Evolutionary conservation across 2,329 filamentous ascomycete genomes (phyloP).

Genomic region (Fusarium algeriense): DNA sequence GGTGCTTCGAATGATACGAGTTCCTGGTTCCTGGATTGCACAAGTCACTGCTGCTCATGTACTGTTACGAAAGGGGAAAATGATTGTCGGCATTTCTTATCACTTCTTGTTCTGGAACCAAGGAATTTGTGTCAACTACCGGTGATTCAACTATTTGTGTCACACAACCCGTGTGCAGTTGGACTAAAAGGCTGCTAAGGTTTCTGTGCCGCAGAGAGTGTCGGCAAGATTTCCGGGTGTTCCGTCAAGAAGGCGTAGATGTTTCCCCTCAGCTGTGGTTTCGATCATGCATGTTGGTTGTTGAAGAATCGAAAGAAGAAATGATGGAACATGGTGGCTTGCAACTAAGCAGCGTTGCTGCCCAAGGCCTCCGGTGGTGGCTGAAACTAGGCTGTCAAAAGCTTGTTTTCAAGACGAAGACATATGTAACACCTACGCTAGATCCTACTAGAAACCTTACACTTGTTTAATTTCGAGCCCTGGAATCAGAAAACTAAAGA

Average conservation of each 20-base stretch:
- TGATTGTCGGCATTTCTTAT: constrained; percentile 3
- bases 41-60: not conserved
- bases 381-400: constrained; percentile 19
- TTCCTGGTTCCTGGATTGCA: constrained; percentile 20
- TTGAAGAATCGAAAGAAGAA: constrained; percentile 11
- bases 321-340: not conserved
- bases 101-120: constrained; percentile 5
- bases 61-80: constrained; percentile 10
- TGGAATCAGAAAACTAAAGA: too few relatives aligned
- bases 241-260: not conserved
- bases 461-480: not conserved
- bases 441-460: not conserved
- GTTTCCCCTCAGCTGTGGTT: not conserved
- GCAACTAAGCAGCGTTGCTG: constrained; percentile 1
- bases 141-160: constrained; percentile 17
- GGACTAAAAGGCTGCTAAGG: not conserved
- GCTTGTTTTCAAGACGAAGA: not conserved
- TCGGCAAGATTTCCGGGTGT: not conserved
- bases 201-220: not conserved
- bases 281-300: constrained; percentile 2
- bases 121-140: constrained; percentile 10
- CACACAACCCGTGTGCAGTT: not conserved
- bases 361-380: constrained; percentile 8
- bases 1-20: not conserved
- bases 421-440: not conserved